Evolutionary conservation across 2,329 filamentous ascomycete species (phyloP).

Genomic region (Drechmeria coniospora): DNA sequence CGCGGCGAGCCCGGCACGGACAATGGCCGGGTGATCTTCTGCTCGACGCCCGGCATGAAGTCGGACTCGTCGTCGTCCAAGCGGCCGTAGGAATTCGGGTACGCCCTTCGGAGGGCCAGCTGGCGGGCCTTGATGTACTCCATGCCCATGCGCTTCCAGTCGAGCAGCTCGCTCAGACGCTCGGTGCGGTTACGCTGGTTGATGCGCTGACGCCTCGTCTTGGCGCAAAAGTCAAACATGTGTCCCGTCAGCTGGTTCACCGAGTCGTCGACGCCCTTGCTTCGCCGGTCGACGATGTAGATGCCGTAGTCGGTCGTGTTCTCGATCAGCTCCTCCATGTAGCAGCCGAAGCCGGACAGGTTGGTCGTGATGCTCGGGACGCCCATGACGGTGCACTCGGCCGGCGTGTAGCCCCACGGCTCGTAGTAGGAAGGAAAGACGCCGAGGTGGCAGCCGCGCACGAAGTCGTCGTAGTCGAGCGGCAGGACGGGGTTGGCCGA

Average conservation of each 20-base stretch:
- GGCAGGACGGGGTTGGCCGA: constrained; percentile 89
- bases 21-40: constrained; percentile 89
- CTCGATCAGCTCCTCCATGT: constrained; percentile 98
- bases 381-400: constrained; percentile 97
- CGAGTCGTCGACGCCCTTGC: constrained; percentile 92
- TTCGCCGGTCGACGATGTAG: constrained; percentile 92
- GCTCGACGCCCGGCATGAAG: constrained; percentile 82
- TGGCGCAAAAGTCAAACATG: constrained; percentile 88
- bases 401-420: constrained; percentile 96
- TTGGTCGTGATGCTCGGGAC: constrained; percentile 98
- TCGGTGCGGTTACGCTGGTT: constrained; percentile 97
- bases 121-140: constrained; percentile 98
- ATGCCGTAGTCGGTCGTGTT: constrained; percentile 97
- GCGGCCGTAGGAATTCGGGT: constrained; percentile 69
- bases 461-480: constrained; percentile 96
- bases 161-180: constrained; percentile 80
- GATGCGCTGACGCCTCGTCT: constrained; percentile 92
- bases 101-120: constrained; percentile 78
- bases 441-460: constrained; percentile 88
- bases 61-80: constrained; percentile 75
- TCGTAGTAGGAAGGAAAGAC: constrained; percentile 98
- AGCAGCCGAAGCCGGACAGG: constrained; percentile 92
- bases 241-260: constrained; percentile 78
- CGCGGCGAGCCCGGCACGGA: constrained; percentile 87
- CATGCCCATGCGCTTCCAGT: constrained; percentile 99